Conservation (phyloP, 2,329 filamentous ascomycete genomes). For the Botrytis deweyae region DNA sequence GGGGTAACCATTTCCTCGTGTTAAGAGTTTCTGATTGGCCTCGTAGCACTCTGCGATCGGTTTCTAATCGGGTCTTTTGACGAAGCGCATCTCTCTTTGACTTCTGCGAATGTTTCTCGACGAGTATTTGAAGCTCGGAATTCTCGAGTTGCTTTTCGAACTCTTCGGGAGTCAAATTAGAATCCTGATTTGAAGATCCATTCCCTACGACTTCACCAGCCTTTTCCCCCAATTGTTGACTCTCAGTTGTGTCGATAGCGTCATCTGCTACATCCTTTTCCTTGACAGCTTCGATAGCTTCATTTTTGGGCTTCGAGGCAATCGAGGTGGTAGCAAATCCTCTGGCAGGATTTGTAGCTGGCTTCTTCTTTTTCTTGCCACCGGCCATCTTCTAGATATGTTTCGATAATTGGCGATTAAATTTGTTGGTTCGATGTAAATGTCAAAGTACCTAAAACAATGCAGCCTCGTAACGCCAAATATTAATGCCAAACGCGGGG, state of each 20-base stretch:
- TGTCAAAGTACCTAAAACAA: conserved; percentile 2
- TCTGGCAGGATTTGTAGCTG: conserved; percentile 79
- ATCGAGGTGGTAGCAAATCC: conserved; percentile 94
- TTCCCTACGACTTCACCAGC: conserved; percentile 21
- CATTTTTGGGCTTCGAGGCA: conserved; percentile 75
- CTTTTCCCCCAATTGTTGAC: conserved; percentile 16
- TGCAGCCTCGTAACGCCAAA: conserved; percentile 9
- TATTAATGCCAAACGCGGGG: conserved; percentile 20
- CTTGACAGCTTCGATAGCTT: conserved; percentile 44
- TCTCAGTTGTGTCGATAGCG: conserved; percentile 22
- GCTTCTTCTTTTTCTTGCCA: conserved; percentile 83
- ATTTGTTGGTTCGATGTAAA: conserved; percentile 5
- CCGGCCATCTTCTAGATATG: conserved; percentile 57
- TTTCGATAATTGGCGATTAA: conserved; percentile 6
- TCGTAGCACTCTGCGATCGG: conserved; percentile 79
- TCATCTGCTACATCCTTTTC: conserved; percentile 31
- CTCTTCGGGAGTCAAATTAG: conserved; percentile 73
- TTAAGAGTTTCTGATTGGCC: conserved; percentile 73
- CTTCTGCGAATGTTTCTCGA: conserved; percentile 81
- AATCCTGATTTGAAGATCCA: conserved; percentile 38
- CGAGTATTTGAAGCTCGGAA: conserved; percentile 81
- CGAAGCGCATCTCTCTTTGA: conserved; percentile 75
- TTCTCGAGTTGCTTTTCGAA: conserved; percentile 87
- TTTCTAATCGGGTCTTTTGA: conserved; percentile 75
- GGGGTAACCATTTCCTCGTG: conserved; percentile 74